Evolutionary conservation across 768 basidiomycete genomes (phyloP).

Genomic region (Mycena venus): DNA sequence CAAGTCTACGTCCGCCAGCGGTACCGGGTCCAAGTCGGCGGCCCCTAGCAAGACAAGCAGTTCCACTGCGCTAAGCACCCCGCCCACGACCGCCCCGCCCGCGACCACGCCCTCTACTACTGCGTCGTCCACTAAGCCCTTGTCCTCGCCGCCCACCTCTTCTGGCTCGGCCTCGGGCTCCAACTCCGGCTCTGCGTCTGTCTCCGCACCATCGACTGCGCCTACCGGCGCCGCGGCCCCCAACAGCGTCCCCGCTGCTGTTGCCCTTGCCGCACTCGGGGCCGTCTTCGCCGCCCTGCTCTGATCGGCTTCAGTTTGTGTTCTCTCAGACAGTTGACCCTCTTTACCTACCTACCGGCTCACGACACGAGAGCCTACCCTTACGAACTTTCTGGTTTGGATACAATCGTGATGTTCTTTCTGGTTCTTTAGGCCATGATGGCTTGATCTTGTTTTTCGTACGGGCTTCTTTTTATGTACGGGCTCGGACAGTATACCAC

Average conservation of each 20-base stretch:
- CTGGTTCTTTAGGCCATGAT: not conserved
- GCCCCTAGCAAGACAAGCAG: not conserved
- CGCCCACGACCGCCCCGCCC: not conserved
- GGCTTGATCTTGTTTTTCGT: not conserved
- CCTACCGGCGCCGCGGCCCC: not conserved
- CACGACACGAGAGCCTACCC: slow-evolving; percentile 4
- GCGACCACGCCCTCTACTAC: not conserved
- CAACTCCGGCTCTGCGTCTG: too few species aligned
- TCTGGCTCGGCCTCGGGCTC: not conserved
- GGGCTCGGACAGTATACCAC: not conserved
- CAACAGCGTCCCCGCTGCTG: slow-evolving; percentile 4
- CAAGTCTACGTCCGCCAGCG: too few species aligned
- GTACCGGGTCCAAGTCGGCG: too few species aligned
- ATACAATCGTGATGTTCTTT: not conserved
- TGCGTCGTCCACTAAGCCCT: not conserved
- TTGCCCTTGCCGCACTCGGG: not conserved
- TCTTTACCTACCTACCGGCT: slow-evolving; percentile 11
- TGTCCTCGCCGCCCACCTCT: not conserved
- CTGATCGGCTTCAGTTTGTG: not conserved
- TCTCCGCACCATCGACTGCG: not conserved
- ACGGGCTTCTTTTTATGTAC: not conserved
- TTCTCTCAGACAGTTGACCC: not conserved
- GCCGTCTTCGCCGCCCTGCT: slow-evolving; percentile 16
- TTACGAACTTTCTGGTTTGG: too few species aligned
- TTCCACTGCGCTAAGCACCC: not conserved